Conservation (phyloP, 2,329 filamentous ascomycete genomes). For the Epichloe uncinata region DNA sequence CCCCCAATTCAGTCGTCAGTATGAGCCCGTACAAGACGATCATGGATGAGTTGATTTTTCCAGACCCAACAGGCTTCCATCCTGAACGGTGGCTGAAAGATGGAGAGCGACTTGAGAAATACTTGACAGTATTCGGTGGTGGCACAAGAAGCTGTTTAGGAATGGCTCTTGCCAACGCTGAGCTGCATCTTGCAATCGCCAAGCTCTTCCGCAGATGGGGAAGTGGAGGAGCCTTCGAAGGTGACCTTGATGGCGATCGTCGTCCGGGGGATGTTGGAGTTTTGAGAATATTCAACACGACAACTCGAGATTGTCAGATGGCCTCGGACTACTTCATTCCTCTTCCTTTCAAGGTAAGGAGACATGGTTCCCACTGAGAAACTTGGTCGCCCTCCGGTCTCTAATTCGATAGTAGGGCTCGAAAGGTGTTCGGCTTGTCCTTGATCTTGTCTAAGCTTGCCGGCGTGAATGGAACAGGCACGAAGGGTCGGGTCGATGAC, state of each 20-base stretch:
- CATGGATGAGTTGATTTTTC: conserved; percentile 20
- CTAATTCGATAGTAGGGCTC: conserved; percentile 15
- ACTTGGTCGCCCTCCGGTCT: not conserved
- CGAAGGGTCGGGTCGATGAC: not conserved
- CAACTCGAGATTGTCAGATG: conserved; percentile 21
- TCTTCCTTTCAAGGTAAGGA: conserved; percentile 22
- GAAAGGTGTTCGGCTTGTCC: conserved; percentile 21
- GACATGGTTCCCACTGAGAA: not conserved
- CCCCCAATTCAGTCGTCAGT: conserved; percentile 21
- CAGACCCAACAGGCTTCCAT: conserved; percentile 19
- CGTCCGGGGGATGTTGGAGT: conserved; percentile 19
- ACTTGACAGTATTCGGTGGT: conserved; percentile 21
- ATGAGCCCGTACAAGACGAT: conserved; percentile 26
- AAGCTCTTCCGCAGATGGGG: conserved; percentile 26
- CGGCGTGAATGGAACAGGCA: not conserved
- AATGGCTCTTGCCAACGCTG: conserved; percentile 24
- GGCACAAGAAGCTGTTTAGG: conserved; percentile 24
- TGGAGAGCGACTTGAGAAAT: conserved; percentile 18
- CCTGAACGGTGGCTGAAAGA: conserved; percentile 25
- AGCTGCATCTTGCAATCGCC: conserved; percentile 24
- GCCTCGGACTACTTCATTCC: conserved; percentile 26
- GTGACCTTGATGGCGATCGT: conserved; percentile 17
- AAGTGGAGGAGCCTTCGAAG: conserved; percentile 18
- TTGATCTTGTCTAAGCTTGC: conserved; percentile 11
- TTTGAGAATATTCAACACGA: conserved; percentile 22